Percentiles rank a stretch among this genome's conserved stretches.
Evolutionary conservation across 805 yeast species (phyloP).

Genomic region (Candida ulmi): DNA sequence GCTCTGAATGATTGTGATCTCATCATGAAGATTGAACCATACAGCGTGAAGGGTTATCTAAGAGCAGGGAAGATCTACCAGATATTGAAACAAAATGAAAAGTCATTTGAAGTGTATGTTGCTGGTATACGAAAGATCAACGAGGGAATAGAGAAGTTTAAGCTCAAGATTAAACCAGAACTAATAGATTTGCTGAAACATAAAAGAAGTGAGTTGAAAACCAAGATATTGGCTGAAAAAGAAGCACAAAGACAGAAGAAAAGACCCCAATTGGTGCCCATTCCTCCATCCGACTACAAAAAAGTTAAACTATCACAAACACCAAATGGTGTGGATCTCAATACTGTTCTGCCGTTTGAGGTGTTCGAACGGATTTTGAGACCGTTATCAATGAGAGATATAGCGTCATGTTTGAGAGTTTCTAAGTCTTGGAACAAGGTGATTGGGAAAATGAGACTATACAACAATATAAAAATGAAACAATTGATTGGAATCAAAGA

Average conservation of each 20-base stretch:
- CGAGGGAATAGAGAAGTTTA: slow-evolving; percentile 8
- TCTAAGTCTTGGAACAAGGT: slow-evolving; percentile 14
- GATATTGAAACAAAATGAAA: slow-evolving; percentile 1
- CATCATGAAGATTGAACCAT: slow-evolving; percentile 18
- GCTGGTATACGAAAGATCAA: slow-evolving; percentile 10
- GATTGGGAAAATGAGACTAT: slow-evolving; percentile 11
- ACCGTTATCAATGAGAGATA: slow-evolving; percentile 1
- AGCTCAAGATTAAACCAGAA: slow-evolving; percentile 10
- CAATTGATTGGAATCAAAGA: slow-evolving; percentile 10
- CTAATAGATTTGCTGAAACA: slow-evolving; percentile 7
- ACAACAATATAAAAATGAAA: slow-evolving; percentile 9
- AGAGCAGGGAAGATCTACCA: slow-evolving; percentile 13
- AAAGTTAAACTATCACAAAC: no score
- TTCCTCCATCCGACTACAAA: slow-evolving; percentile 1
- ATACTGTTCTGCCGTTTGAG: slow-evolving; percentile 9
- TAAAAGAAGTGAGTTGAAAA: slow-evolving; percentile 1
- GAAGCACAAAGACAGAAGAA: neutral
- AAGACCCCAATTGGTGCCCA: slow-evolving; percentile 6
- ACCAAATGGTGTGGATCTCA: slow-evolving; percentile 1
- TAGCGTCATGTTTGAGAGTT: slow-evolving; percentile 8
- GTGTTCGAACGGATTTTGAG: slow-evolving; percentile 3
- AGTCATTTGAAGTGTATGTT: slow-evolving; percentile 7
- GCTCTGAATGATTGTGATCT: slow-evolving; percentile 16
- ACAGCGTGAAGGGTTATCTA: slow-evolving; percentile 19
- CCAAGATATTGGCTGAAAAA: neutral